A percentile compares a stretch with the other conserved stretches of the same genome.
Evolutionary conservation across 306 rosid species (phyloP).

Genomic region (Ceratonia siliqua): DNA sequence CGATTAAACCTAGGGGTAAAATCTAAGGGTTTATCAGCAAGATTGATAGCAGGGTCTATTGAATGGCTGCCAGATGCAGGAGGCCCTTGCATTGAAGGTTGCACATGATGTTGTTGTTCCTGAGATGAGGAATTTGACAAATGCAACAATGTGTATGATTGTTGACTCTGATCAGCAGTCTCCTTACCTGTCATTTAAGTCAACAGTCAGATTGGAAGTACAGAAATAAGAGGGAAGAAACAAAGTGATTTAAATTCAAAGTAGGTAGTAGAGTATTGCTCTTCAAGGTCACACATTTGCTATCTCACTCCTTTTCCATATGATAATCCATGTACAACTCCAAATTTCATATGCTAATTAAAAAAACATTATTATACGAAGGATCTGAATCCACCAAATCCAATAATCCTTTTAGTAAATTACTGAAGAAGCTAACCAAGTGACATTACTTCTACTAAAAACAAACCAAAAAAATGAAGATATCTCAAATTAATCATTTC

Average conservation of each 20-base stretch:
- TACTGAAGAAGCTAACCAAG: too few relatives aligned
- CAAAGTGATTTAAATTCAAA: conserved; percentile 8
- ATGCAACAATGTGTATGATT: conserved; percentile 52
- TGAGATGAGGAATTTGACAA: conserved; percentile 53
- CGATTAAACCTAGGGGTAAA: conserved; percentile 77
- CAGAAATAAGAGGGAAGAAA: conserved; percentile 19
- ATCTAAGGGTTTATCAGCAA: conserved; percentile 92
- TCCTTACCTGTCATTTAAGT: conserved; percentile 64
- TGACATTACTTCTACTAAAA: neutral
- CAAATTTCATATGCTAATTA: neutral
- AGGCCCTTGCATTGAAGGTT: conserved; percentile 48
- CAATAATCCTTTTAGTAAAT: neutral
- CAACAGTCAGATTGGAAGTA: conserved; percentile 46
- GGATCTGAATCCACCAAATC: conserved; percentile 5
- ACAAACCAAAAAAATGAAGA: neutral
- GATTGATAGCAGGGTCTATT: conserved; percentile 53
- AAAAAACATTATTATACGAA: neutral
- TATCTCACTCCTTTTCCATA: neutral
- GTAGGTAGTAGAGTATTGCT: conserved; percentile 6
- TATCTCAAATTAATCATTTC: conserved; percentile 1
- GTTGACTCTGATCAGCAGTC: conserved; percentile 55
- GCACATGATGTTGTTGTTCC: conserved; percentile 58
- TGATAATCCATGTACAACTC: neutral
- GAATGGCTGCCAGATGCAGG: conserved; percentile 52
- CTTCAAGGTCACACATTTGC: neutral